Evolutionary conservation across 1,284 basidiomycete species (phyloP).

Genomic region (Waitea zeae): DNA sequence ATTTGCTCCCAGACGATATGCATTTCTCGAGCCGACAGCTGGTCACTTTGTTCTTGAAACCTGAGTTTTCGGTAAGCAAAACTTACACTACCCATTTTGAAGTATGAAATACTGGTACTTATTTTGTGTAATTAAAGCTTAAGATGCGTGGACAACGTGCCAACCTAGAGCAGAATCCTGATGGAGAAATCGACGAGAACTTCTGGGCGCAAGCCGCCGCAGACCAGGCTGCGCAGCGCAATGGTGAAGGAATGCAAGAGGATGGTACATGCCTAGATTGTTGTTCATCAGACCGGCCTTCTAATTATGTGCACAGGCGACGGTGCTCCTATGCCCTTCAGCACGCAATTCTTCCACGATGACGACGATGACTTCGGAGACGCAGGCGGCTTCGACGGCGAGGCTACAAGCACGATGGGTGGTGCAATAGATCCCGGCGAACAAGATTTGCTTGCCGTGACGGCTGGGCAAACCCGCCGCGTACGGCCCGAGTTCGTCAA

Average conservation of each 20-base stretch:
- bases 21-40: slow-evolving; percentile 88
- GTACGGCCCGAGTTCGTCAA: slow-evolving; percentile 84
- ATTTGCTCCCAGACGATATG: slow-evolving; percentile 90
- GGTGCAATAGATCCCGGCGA: slow-evolving; percentile 41
- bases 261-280: slow-evolving; percentile 10
- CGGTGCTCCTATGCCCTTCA: slow-evolving; percentile 59
- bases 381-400: slow-evolving; percentile 50
- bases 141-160: slow-evolving; percentile 63
- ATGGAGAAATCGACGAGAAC: slow-evolving; percentile 82
- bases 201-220: slow-evolving; percentile 93
- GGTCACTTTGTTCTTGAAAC: slow-evolving; percentile 88
- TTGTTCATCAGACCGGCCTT: background rate
- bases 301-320: slow-evolving; percentile 16
- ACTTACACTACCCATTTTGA: slow-evolving; percentile 2
- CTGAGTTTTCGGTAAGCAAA: slow-evolving; percentile 78
- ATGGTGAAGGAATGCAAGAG: slow-evolving; percentile 51
- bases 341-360: slow-evolving; percentile 95
- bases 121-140: slow-evolving; percentile 39
- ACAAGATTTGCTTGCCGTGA: slow-evolving; percentile 74
- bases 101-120: background rate
- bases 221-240: slow-evolving; percentile 35
- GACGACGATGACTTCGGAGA: slow-evolving; percentile 73
- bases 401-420: slow-evolving; percentile 27
- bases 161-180: slow-evolving; percentile 36
- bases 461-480: slow-evolving; percentile 64